Evolutionary conservation across 768 basidiomycete genomes (phyloP), one percentile per base, ranked within the genome.

Genomic region (Pholiota molesta): DNA sequence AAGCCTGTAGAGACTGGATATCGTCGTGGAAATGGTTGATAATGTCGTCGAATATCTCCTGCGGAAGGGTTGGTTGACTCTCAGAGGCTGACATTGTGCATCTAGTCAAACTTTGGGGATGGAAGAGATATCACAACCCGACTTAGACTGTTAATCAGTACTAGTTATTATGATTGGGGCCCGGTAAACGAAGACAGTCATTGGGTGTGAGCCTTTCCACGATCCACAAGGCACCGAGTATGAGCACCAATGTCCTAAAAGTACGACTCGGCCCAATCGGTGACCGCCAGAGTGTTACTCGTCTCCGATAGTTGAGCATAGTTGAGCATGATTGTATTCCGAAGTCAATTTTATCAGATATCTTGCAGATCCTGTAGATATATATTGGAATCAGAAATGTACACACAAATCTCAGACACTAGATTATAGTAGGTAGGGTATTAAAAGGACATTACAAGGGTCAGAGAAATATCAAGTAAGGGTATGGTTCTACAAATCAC

Each of bases 31-130:
- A 65, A 33, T 71, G 65, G 61, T 69, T 71, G 21, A 73, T 65
- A 57, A 71, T 60, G 45, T 62, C 59, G 62, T 74, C 71, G 51
- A 72, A 65, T 33, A 75, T 66, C 59, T 74, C 74, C 56, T 71
- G 73, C 1, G 73, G 76, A 4, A 75, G 60, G 8, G 26, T 39
- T 52, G 62, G 40, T 59, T 55, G 21, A 11, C 10, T 49, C 21
- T 49, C 19, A 49, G 10, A 49, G 5, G 47, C 19, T 2, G 47
- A 26, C 47, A 49, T 49, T 5, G 23, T 49, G 23, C 23, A 10
- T 49, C 47, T 26, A 26, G 47, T 26, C 19, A 26, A 49, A 49
- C 47, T 49, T 55, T 35, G 53, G 53, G 39, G 53, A 33, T 55
- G 31, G 19, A 17, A 16, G 19, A 35, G 16, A 28, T 9, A n/a